These are phyloP conservation scores for Talaromyces borbonicus DNA, from an alignment of 495 filamentous ascomycete species.

Conservation along the genomic window DNA sequence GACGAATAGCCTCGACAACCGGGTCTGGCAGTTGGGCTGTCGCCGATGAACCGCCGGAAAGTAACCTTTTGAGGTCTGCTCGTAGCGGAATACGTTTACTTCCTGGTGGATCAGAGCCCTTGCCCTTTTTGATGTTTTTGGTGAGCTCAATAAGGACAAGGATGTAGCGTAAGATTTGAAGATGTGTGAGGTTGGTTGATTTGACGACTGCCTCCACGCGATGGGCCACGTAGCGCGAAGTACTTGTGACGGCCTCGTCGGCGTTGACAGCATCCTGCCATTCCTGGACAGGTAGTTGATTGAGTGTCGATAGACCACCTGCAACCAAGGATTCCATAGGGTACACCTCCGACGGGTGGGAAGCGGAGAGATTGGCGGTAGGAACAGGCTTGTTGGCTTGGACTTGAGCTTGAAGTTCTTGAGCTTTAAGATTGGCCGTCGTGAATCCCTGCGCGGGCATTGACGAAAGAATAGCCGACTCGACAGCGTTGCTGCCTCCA, in stretches of 20 bases:
- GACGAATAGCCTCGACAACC: slow-evolving; percentile 56
- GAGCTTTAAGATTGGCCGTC: slow-evolving; percentile 51
- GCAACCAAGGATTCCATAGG: slow-evolving; percentile 55
- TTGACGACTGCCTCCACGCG: slow-evolving; percentile 48
- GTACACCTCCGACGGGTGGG: slow-evolving; percentile 75
- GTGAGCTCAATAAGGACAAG: slow-evolving; percentile 57
- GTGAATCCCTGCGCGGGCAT: slow-evolving; percentile 46
- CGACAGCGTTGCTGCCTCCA: slow-evolving; percentile 43
- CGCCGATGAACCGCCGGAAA: slow-evolving; percentile 17
- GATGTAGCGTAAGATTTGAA: slow-evolving; percentile 52
- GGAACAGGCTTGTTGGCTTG: slow-evolving; percentile 72
- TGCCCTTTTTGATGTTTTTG: slow-evolving; percentile 26
- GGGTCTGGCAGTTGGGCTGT: slow-evolving; percentile 40
- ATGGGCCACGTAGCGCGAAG: slow-evolving; percentile 55
- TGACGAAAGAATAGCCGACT: slow-evolving; percentile 51
- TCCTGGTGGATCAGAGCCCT: slow-evolving; percentile 12
- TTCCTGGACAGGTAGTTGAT: slow-evolving; percentile 55
- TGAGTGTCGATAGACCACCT: slow-evolving; percentile 36
- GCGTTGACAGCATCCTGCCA: slow-evolving; percentile 61
- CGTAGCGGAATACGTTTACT: slow-evolving; percentile 33
- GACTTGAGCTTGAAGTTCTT: slow-evolving; percentile 52
- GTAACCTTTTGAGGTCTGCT: slow-evolving; percentile 29
- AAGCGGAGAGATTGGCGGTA: slow-evolving; percentile 58
- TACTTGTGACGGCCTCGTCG: slow-evolving; percentile 43
- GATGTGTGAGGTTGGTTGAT: slow-evolving; percentile 41